Evolutionary conservation across 176 grass and related monocot genomes (phyloP).

Genomic region (Paspalum notatum): DNA sequence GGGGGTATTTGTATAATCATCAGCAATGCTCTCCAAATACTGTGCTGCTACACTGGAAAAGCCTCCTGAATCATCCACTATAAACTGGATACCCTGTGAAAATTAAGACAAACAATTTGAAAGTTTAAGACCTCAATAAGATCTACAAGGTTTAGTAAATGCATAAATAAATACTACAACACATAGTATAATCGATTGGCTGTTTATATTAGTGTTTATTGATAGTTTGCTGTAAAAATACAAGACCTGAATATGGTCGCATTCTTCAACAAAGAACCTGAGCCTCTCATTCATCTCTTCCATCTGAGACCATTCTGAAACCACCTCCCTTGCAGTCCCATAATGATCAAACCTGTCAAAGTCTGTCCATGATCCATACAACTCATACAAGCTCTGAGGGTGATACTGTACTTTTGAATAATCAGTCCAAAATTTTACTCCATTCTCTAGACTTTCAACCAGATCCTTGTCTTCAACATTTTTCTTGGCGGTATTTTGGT

Average conservation of each 20-base stretch:
- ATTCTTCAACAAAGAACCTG: slow-evolving; percentile 97
- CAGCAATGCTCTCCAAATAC: slow-evolving; percentile 79
- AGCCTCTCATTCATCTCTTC: slow-evolving; percentile 96
- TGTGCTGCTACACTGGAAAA: slow-evolving; percentile 76
- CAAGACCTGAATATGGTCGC: slow-evolving; percentile 92
- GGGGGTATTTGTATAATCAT: slow-evolving; percentile 90
- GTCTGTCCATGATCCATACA: slow-evolving; percentile 86
- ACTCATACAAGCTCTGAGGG: slow-evolving; percentile 78
- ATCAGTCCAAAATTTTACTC: slow-evolving; percentile 82
- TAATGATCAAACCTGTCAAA: slow-evolving; percentile 83
- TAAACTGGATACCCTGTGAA: slow-evolving; percentile 79
- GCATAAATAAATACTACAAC: background rate
- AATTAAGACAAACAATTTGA: slow-evolving; percentile 33
- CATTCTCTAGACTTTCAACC: slow-evolving; percentile 70
- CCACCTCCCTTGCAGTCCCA: slow-evolving; percentile 71
- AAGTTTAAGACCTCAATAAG: background rate
- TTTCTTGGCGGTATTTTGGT: slow-evolving; percentile 20
- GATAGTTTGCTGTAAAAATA: slow-evolving; percentile 30
- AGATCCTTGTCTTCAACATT: slow-evolving; percentile 70
- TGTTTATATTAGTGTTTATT: slow-evolving; percentile 17
- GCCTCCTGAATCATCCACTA: slow-evolving; percentile 67
- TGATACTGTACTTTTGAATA: slow-evolving; percentile 97
- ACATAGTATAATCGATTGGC: slow-evolving; percentile 13
- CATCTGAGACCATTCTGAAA: slow-evolving; percentile 73
- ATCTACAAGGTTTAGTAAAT: slow-evolving; percentile 20